Base-by-base conservation (phyloP, 2,329 filamentous ascomycete species). In the Pseudocercospora pini-densiflorae region DNA sequence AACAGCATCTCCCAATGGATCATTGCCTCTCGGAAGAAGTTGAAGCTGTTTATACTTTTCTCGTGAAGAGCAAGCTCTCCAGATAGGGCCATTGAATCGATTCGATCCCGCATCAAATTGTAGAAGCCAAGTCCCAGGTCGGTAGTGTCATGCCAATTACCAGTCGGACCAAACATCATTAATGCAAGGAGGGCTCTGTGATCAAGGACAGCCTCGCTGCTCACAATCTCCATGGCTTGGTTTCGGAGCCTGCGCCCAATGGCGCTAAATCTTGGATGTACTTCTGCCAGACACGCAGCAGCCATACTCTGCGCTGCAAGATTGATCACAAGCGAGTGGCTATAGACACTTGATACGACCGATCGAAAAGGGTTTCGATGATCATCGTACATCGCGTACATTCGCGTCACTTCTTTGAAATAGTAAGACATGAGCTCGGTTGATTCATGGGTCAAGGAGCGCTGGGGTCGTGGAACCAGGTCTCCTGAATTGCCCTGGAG, bases 111-210 rank as follows among this genome's bases (percentile, higher is more conserved):
- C 23, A 76, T 74, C 45, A 76, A 72, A 21, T 73, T 72, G 10
- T 77, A 81, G 70, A 49, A 84, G 77, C 65, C 83, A 81, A 85
- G 78, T 2, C 87, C 87, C 5, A 89, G 78, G 63, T 86, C 85
- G 36, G 77, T 81, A 9, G 85, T 81, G 45, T 88, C 82, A 65
- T 88, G 86, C 87, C 87, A 89, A 51, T 84, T 86, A 9, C 86
- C 86, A 1, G 85, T 87, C 66, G 87, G 84, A 3, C 87, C 87
- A 2, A 89, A 82, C 75, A 89, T 82, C 59, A 88, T 81, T 21
- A 89, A 78, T 1, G 85, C 85, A 12, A 89, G 72, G 8, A 89
- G 79, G 2, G 70, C 68, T 55, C 71, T 67, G 45, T 71, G 70
- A 19, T 71, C 68, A 19, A 71, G 66, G 27, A 62, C 61, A 4